Evolutionary conservation across 345 rosid species (phyloP).

Genomic region (Acer yangbiense): DNA sequence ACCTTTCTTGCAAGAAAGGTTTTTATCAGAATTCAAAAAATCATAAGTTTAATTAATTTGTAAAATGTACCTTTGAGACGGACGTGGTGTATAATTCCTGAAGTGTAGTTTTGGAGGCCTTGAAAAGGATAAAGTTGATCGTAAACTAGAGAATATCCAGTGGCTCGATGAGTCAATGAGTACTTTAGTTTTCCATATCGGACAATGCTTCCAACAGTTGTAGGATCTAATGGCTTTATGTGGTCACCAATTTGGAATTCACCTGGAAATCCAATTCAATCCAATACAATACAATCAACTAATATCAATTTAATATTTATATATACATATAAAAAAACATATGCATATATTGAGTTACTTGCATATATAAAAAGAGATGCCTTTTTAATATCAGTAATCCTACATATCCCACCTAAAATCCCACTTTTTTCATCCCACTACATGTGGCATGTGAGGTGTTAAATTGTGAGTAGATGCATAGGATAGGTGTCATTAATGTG

Average conservation of each 20-base stretch:
- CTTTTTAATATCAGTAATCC: too few species aligned
- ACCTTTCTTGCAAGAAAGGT: too few species aligned
- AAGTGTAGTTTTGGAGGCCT: constrained; percentile 90
- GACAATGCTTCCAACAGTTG: constrained; percentile 61
- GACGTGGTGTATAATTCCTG: constrained; percentile 95
- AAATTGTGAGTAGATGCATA: too few species aligned
- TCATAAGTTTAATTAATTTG: neutral
- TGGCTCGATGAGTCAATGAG: constrained; percentile 44
- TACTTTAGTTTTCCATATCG: constrained; percentile 44
- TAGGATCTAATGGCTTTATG: constrained; percentile 67
- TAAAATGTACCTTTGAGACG: constrained; percentile 59
- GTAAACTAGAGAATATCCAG: constrained; percentile 70
- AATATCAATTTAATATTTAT: too few species aligned
- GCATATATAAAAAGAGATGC: too few species aligned
- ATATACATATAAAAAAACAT: too few species aligned
- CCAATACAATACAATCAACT: neutral
- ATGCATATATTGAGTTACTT: too few species aligned
- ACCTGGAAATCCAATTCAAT: constrained; percentile 42
- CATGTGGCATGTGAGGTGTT: too few species aligned
- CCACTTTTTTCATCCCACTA: too few species aligned
- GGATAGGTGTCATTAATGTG: too few species aligned
- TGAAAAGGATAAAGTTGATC: constrained; percentile 79
- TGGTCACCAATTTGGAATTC: constrained; percentile 74
- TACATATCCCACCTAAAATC: too few species aligned
- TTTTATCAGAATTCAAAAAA: too few species aligned